A percentile compares a stretch with the other conserved stretches of the same genome.
Conservation (phyloP, 495 filamentous ascomycete genomes). For the Penicillium herquei region DNA sequence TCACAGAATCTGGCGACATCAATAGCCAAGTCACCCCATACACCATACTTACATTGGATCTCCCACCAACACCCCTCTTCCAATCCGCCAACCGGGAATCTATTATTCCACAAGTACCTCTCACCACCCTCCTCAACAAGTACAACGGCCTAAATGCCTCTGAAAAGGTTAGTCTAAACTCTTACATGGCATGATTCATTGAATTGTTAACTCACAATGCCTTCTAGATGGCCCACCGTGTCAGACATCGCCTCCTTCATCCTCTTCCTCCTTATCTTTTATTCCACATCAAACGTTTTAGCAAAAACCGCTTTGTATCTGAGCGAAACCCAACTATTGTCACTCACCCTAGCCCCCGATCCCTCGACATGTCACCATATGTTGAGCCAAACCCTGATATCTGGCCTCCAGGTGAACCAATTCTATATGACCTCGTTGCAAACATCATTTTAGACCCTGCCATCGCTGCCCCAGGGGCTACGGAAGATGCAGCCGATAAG, state of each 20-base stretch:
- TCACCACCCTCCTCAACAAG: slow-evolving; percentile 86
- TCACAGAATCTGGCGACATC: slow-evolving; percentile 85
- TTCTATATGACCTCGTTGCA: slow-evolving; percentile 94
- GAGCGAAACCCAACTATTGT: slow-evolving; percentile 99
- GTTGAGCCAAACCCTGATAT: slow-evolving; percentile 69
- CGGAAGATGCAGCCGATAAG: slow-evolving; percentile 77
- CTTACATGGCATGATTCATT: too few relatives aligned
- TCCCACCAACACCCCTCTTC: slow-evolving; percentile 93
- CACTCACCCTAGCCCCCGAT: slow-evolving; percentile 76
- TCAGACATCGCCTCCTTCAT: slow-evolving; percentile 86
- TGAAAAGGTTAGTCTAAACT: slow-evolving; percentile 53
- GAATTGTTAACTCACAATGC: too few relatives aligned
- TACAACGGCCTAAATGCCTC: slow-evolving; percentile 90
- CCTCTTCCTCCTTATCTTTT: slow-evolving; percentile 89
- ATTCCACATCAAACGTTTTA: slow-evolving; percentile 97
- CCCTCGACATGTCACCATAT: slow-evolving; percentile 84
- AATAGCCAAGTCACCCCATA: slow-evolving; percentile 74
- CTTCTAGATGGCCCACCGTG: slow-evolving; percentile 62
- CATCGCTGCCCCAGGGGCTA: slow-evolving; percentile 76
- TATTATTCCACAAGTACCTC: slow-evolving; percentile 93
- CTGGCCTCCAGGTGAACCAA: slow-evolving; percentile 71
- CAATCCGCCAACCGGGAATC: slow-evolving; percentile 86
- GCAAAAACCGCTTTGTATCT: slow-evolving; percentile 88
- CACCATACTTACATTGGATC: slow-evolving; percentile 86
- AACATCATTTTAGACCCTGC: slow-evolving; percentile 72